A percentile compares a stretch with the other conserved stretches of the same genome.
These are phyloP conservation scores for Bryopsis sp. DNA, from an alignment of 139 green algal species.

Conservation along the genomic window DNA sequence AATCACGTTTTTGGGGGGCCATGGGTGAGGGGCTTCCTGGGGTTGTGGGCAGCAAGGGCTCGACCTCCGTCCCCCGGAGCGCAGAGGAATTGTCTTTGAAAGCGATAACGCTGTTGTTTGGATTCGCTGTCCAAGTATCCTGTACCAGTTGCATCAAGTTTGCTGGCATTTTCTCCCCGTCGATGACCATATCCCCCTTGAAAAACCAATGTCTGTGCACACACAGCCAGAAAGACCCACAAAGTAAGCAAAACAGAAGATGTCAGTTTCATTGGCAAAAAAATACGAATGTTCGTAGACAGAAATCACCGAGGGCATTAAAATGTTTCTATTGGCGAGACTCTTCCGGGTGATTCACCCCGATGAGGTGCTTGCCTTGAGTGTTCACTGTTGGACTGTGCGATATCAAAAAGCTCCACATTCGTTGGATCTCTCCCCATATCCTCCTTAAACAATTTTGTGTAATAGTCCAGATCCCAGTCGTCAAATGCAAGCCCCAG, in stretches of 20 bases:
- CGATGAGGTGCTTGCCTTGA: too few species aligned
- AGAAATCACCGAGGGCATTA: too few species aligned
- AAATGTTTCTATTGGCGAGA: too few species aligned
- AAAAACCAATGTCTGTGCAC: slow-evolving; percentile 86
- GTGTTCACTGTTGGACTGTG: slow-evolving; percentile 87
- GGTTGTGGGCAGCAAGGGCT: slow-evolving; percentile 62
- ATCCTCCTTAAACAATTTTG: slow-evolving; percentile 73
- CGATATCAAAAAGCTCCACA: slow-evolving; percentile 99
- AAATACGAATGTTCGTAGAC: slow-evolving; percentile 5
- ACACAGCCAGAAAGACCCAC: not conserved
- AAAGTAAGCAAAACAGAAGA: not conserved
- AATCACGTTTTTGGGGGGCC: slow-evolving; percentile 60
- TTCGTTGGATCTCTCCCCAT: slow-evolving; percentile 93
- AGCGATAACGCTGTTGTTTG: slow-evolving; percentile 91
- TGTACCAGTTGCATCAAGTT: slow-evolving; percentile 80
- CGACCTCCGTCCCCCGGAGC: slow-evolving; percentile 66
- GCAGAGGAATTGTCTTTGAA: slow-evolving; percentile 99
- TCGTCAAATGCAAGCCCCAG: slow-evolving; percentile 97
- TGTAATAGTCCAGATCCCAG: slow-evolving; percentile 93
- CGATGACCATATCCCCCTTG: slow-evolving; percentile 78
- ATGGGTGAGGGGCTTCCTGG: slow-evolving; percentile 64
- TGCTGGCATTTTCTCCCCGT: slow-evolving; percentile 58
- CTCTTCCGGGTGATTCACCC: too few species aligned
- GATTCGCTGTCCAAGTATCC: slow-evolving; percentile 60
- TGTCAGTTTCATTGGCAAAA: not conserved